These are phyloP conservation scores for Dothistroma septosporum DNA, from an alignment of 2,329 filamentous ascomycete genomes.

Conservation along the genomic window DNA sequence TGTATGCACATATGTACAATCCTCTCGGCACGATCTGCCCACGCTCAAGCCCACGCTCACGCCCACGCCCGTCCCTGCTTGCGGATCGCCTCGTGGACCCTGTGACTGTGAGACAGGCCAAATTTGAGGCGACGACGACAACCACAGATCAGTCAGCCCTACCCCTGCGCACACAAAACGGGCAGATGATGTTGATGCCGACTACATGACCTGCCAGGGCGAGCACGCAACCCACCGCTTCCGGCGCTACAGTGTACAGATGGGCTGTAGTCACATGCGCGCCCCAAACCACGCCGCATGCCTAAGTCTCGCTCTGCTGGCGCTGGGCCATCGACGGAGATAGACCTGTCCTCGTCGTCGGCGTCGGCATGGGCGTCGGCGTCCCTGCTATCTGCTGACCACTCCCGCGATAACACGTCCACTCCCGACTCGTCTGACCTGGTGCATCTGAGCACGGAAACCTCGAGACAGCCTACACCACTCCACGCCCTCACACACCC, in stretches of 20 bases:
- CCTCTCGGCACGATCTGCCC: no score
- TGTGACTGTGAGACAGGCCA: no score
- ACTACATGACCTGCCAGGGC: neutral
- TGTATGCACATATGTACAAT: no score
- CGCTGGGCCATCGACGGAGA: neutral
- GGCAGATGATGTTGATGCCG: no score
- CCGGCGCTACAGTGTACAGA: neutral
- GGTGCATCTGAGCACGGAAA: slow-evolving; percentile 29
- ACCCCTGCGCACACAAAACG: no score
- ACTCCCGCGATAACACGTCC: slow-evolving; percentile 22
- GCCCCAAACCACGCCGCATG: slow-evolving; percentile 4
- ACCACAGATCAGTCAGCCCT: neutral
- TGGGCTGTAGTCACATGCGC: slow-evolving; percentile 4
- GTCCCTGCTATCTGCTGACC: slow-evolving; percentile 23
- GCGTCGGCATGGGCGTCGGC: no score
- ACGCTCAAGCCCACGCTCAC: no score
- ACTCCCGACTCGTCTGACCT: slow-evolving; percentile 27
- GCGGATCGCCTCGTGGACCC: no score
- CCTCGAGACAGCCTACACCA: slow-evolving; percentile 31
- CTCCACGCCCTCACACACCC: slow-evolving; percentile 29
- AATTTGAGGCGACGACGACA: neutral
- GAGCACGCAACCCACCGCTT: neutral
- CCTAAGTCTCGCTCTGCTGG: neutral
- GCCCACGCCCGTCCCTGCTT: no score
- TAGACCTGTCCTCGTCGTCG: slow-evolving; percentile 13